A percentile compares a stretch with the other conserved stretches of the same genome.
Evolutionary conservation across 1,284 basidiomycete species (phyloP).

Genomic region (Leccinum pseudoinsigne): DNA sequence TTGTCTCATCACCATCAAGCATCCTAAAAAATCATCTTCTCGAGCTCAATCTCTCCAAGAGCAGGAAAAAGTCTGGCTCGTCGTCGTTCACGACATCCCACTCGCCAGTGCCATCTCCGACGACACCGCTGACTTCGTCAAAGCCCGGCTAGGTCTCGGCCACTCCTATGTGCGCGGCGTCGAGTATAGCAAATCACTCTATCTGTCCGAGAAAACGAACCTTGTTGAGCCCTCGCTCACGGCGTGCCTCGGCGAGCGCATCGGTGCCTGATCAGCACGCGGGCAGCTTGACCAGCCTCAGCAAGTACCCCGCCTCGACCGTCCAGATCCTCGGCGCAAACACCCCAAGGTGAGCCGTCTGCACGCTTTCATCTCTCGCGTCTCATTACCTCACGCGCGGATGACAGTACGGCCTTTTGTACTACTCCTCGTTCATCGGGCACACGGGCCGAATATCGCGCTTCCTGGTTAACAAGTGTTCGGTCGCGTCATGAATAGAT

Average conservation of each 20-base stretch:
- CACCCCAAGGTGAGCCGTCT: no score
- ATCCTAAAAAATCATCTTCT: slow-evolving; percentile 89
- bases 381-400: not conserved
- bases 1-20: slow-evolving; percentile 44
- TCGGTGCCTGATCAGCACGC: no score
- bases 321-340: no score
- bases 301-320: no score
- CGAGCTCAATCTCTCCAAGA: slow-evolving; percentile 84
- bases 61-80: slow-evolving; percentile 76
- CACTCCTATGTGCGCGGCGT: slow-evolving; percentile 69
- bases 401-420: slow-evolving; percentile 86
- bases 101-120: slow-evolving; percentile 85
- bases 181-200: no score
- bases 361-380: not conserved
- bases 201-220: no score
- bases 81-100: slow-evolving; percentile 73
- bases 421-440: slow-evolving; percentile 95
- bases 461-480: slow-evolving; percentile 99
- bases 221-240: no score
- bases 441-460: slow-evolving; percentile 98
- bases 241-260: no score
- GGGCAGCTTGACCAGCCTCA: no score
- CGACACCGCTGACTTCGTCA: slow-evolving; percentile 81
- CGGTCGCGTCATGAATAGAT: slow-evolving; percentile 97
- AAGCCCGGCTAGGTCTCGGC: slow-evolving; percentile 95